phyloP scores from a whole-genome alignment of 2,329 filamentous ascomycete genomes.

The Pezicula radicicola region DNA sequence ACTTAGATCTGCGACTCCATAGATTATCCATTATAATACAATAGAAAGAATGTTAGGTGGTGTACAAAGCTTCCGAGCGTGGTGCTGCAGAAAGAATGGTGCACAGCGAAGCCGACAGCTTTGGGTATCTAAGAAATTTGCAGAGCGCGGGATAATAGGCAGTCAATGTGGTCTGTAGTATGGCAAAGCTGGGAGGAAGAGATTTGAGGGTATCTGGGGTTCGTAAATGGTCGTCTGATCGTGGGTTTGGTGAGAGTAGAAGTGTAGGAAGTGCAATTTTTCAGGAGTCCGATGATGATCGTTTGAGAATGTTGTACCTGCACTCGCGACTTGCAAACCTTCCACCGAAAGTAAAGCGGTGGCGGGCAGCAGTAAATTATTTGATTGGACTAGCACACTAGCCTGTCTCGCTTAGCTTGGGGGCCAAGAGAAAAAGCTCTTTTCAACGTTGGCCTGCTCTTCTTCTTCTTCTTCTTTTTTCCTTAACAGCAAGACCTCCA shows the following conservation, averaged over 20 bases:
- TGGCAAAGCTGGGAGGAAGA: background rate
- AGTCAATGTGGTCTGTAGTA: too few relatives aligned
- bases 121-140: conserved; percentile 2
- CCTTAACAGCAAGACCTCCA: conserved; percentile 59
- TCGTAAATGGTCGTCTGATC: conserved; percentile 7
- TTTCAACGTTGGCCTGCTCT: conserved; percentile 8
- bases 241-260: background rate
- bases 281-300: background rate
- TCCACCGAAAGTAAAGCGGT: conserved; percentile 3
- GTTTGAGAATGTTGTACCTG: conserved; percentile 7
- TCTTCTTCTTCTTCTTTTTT: conserved; percentile 33
- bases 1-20: conserved; percentile 86
- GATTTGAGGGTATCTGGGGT: background rate
- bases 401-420: conserved; percentile 22
- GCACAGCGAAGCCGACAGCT: conserved; percentile 11
- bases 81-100: conserved; percentile 10
- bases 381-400: conserved; percentile 19
- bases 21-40: conserved; percentile 33
- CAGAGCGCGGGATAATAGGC: background rate
- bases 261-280: conserved; percentile 7
- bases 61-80: conserved; percentile 12
- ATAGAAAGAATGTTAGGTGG: conserved; percentile 3
- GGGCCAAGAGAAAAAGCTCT: background rate
- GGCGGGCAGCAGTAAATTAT: conserved; percentile 2
- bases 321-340: background rate